Evolutionary conservation across 768 basidiomycete genomes (phyloP), one percentile per base, ranked within the genome.

Genomic region (Pleurotus cornucopiae): DNA sequence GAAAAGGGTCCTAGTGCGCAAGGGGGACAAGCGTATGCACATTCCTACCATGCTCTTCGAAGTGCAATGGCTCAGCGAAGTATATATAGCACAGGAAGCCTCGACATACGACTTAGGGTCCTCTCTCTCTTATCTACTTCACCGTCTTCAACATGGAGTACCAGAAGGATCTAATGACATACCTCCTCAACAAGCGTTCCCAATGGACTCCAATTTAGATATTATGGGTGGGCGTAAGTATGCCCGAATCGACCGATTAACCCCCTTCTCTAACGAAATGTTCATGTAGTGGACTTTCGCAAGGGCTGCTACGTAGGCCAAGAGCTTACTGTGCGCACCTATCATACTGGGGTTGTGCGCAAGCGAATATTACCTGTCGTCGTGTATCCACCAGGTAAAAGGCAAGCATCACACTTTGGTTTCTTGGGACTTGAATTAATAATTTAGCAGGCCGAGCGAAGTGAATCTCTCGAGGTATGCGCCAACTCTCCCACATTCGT

Each of bases 221-320:
- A 73, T 89, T 41, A 98, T 98, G 90, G 94, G 94, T 49, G 96
- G 85, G 64, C 73, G 95, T 97, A 64, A 71, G 89, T 77, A 23
- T 34, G 47, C 20, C 51, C 23, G 39, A n/a, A 53, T 11, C 26
- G 23, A 18, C 21, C 34, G 6, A 23, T 16, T 6, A 44, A 16
- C 18, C 14, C 2, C 9, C 37, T n/a, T 6, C 1, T 44, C 21
- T 3, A n/a, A 20, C 34, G 46, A 20, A 53, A 11, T 16, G 39
- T 57, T 40, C 51, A 53, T 41, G 51, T 44, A 77, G 95, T 98
- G 67, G 94, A 98, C 71, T 98, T 97, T 69, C 78, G 91, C 56
- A 99, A 99, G 73, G 97, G 97, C 2, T 99, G 97, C 67, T 98
- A 98, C 66, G 88, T 98, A 4, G 97, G 97, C 6, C 97, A 99